phyloP scores from a whole-genome alignment of 1,139 yeast genomes.

The Scheffersomyces illinoinensis region DNA sequence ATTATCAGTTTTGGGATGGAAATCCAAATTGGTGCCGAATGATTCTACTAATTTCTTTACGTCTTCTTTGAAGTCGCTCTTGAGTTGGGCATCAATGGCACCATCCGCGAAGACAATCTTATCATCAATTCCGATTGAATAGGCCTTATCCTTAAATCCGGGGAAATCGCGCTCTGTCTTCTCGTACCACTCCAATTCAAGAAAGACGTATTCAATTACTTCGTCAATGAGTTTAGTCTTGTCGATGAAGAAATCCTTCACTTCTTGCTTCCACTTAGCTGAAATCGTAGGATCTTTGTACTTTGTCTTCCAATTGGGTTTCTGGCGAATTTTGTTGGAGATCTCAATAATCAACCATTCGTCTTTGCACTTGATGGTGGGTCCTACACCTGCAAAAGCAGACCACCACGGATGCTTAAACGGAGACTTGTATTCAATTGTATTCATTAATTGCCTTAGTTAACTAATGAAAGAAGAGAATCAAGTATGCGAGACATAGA shows the following conservation, averaged over 20 bases:
- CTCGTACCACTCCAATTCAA: slow-evolving; percentile 30
- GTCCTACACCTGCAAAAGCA: slow-evolving; percentile 16
- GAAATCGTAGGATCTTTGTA: slow-evolving; percentile 25
- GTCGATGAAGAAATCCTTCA: slow-evolving; percentile 15
- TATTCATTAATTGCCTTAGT: no score
- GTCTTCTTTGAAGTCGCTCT: slow-evolving; percentile 10
- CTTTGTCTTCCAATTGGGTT: slow-evolving; percentile 35
- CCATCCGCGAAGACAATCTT: slow-evolving; percentile 14
- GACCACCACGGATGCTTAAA: slow-evolving; percentile 12
- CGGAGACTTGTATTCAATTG: slow-evolving; percentile 2
- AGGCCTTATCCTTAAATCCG: slow-evolving; percentile 9
- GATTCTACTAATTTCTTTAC: slow-evolving; percentile 13
- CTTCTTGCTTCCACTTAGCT: slow-evolving; percentile 33
- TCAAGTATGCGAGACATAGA: no score
- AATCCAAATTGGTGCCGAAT: slow-evolving; percentile 24
- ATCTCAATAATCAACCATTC: slow-evolving; percentile 12
- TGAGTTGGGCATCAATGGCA: slow-evolving; percentile 9
- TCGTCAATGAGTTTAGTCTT: slow-evolving; percentile 15
- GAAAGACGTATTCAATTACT: slow-evolving; percentile 23
- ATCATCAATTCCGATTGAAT: slow-evolving; percentile 16
- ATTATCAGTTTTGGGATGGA: slow-evolving; percentile 38
- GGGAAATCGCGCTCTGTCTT: slow-evolving; percentile 11
- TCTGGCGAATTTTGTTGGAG: slow-evolving; percentile 12
- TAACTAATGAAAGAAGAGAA: no score
- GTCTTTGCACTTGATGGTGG: slow-evolving; percentile 16